A percentile compares a stretch with the other conserved stretches of the same genome.
These are phyloP conservation scores for Berkeleyomyces rouxiae DNA, from an alignment of 2,329 filamentous ascomycete species.

Conservation along the genomic window DNA sequence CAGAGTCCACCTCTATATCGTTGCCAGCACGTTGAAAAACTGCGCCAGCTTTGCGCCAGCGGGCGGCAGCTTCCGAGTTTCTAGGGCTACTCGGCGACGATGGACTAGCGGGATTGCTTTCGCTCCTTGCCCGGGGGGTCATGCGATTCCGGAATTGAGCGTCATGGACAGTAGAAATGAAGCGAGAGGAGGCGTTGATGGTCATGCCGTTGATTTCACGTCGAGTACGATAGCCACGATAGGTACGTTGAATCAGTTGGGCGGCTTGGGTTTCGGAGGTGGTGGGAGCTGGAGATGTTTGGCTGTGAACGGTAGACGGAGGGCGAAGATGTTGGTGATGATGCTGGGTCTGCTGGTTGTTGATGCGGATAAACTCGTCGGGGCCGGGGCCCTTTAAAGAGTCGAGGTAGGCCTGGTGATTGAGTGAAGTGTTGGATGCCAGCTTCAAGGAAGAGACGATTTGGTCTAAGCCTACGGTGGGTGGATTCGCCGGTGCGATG, in stretches of 20 bases:
- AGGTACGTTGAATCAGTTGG: slow-evolving; percentile 50
- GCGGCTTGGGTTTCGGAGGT: slow-evolving; percentile 27
- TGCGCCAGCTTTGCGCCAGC: slow-evolving; percentile 57
- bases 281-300: not conserved
- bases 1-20: slow-evolving; percentile 37
- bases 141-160: slow-evolving; percentile 36
- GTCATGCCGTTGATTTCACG: slow-evolving; percentile 53
- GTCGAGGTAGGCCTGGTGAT: slow-evolving; percentile 30
- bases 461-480: not conserved
- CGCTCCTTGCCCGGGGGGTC: slow-evolving; percentile 25
- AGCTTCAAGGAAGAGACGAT: slow-evolving; percentile 1
- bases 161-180: slow-evolving; percentile 49
- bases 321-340: slow-evolving; percentile 24
- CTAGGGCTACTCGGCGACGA: slow-evolving; percentile 13
- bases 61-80: slow-evolving; percentile 27
- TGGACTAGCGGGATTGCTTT: slow-evolving; percentile 12
- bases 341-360: slow-evolving; percentile 30
- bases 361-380: slow-evolving; percentile 32
- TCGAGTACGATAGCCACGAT: slow-evolving; percentile 58
- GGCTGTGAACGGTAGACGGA: not conserved
- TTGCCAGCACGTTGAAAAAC: slow-evolving; percentile 57
- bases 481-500: not conserved
- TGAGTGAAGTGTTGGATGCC: not conserved
- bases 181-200: slow-evolving; percentile 52
- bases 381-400: slow-evolving; percentile 31